Percentiles rank a stretch among this genome's conserved stretches.
Conservation (phyloP, 169 alveolate species). For the Plasmodium sp. region DNA sequence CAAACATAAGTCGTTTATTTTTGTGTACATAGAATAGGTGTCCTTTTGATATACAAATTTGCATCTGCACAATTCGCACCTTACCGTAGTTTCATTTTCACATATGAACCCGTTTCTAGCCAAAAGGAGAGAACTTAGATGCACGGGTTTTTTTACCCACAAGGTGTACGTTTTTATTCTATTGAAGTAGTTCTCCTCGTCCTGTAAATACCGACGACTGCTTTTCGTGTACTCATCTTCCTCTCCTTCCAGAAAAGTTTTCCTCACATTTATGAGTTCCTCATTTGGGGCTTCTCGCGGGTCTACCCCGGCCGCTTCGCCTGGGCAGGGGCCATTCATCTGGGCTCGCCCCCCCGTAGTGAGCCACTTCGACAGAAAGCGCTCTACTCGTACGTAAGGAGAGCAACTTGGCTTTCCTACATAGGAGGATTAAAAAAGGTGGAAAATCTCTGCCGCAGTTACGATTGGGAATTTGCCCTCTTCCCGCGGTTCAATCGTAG, state of each 20-base stretch:
- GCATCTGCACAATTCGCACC: conserved; percentile 59
- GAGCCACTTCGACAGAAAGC: neutral
- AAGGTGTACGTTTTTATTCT: conserved; percentile 29
- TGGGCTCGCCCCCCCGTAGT: neutral
- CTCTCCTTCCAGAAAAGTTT: conserved; percentile 28
- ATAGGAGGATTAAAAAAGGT: neutral
- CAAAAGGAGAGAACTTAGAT: conserved; percentile 39
- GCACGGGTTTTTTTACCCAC: conserved; percentile 60
- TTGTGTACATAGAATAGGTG: conserved; percentile 64
- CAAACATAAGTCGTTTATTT: conserved; percentile 53
- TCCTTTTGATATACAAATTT: conserved; percentile 44
- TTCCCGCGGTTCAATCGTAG: neutral
- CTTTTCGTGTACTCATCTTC: conserved; percentile 21
- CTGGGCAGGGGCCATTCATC: neutral
- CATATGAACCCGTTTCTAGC: conserved; percentile 71
- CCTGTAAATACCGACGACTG: conserved; percentile 1
- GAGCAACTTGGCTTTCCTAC: neutral
- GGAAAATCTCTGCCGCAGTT: neutral
- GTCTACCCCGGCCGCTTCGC: neutral
- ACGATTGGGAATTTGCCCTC: neutral
- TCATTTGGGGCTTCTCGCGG: neutral
- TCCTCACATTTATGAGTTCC: conserved; percentile 32
- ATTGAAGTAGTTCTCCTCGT: conserved; percentile 17
- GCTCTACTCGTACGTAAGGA: neutral
- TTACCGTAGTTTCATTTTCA: conserved; percentile 26